These are phyloP conservation scores for Neoascochyta sp. DNA, from an alignment of 2,329 filamentous ascomycete genomes.

Conservation along the genomic window DNA sequence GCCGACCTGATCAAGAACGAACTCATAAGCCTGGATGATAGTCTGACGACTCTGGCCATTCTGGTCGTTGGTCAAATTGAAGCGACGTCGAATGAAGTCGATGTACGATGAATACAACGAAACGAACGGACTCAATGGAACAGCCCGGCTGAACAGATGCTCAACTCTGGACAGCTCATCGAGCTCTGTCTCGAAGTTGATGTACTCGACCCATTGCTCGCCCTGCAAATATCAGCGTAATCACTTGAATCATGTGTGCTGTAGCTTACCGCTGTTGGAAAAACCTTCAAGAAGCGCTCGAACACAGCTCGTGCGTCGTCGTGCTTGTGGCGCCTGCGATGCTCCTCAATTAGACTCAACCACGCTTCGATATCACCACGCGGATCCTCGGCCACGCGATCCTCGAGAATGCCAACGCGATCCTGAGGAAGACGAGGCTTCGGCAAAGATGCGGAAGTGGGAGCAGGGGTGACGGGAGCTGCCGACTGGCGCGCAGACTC, in stretches of 20 bases:
- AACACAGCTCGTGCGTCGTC: conserved; percentile 78
- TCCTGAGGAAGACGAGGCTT: conserved; percentile 65
- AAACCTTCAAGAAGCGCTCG: conserved; percentile 80
- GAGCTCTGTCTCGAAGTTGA: conserved; percentile 82
- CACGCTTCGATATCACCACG: conserved; percentile 91
- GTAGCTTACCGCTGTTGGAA: conserved; percentile 80
- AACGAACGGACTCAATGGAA: conserved; percentile 76
- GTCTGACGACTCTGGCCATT: conserved; percentile 72
- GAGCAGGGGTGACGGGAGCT: conserved; percentile 36
- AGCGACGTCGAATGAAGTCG: conserved; percentile 87
- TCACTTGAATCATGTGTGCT: conserved; percentile 4
- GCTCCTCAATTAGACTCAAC: conserved; percentile 80
- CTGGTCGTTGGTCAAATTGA: conserved; percentile 78
- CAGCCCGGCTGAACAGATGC: conserved; percentile 74
- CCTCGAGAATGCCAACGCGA: conserved; percentile 75
- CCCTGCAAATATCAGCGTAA: conserved; percentile 62
- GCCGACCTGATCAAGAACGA: conserved; percentile 84
- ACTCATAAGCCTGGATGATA: conserved; percentile 84
- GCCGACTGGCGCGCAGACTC: conserved; percentile 38
- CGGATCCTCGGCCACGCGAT: conserved; percentile 86
- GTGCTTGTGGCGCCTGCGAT: conserved; percentile 75
- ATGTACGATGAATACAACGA: conserved; percentile 90
- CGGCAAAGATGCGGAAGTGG: conserved; percentile 31
- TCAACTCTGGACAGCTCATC: conserved; percentile 80
- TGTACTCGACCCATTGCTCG: conserved; percentile 84